phyloP scores from a whole-genome alignment of 306 rosid genomes.

The Cicer yamashitae region DNA sequence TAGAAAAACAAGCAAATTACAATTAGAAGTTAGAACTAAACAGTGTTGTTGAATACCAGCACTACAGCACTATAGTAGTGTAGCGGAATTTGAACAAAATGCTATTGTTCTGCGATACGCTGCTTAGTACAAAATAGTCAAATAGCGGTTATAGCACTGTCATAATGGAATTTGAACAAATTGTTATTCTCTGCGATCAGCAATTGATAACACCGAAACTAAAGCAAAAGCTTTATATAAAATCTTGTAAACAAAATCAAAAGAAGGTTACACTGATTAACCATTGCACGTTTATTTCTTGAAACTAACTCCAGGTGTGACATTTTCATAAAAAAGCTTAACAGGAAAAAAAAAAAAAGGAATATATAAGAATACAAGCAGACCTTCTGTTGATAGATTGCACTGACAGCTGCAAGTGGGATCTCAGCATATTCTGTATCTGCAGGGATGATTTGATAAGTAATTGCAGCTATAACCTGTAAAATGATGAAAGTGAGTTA shows the following conservation, averaged over 20 bases:
- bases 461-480: slow-evolving; percentile 85
- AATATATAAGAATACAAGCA: slow-evolving; percentile 5
- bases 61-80: too few relatives aligned
- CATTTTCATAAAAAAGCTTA: neutral
- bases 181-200: too few relatives aligned
- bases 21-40: slow-evolving; percentile 1
- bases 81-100: too few relatives aligned
- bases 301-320: slow-evolving; percentile 16
- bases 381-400: slow-evolving; percentile 77
- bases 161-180: too few relatives aligned
- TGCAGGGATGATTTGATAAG: slow-evolving; percentile 85
- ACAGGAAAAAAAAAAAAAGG: neutral
- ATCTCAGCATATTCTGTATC: slow-evolving; percentile 91
- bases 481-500: slow-evolving; percentile 9
- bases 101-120: too few relatives aligned
- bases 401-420: slow-evolving; percentile 84
- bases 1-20: slow-evolving; percentile 17
- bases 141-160: too few relatives aligned
- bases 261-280: neutral
- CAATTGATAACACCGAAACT: too few relatives aligned
- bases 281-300: slow-evolving; percentile 34
- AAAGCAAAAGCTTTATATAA: neutral
- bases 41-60: too few relatives aligned
- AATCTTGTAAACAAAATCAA: slow-evolving; percentile 3
- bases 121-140: too few relatives aligned